Conservation (phyloP, 257 asterid species). For the Solanum peruvianum region DNA sequence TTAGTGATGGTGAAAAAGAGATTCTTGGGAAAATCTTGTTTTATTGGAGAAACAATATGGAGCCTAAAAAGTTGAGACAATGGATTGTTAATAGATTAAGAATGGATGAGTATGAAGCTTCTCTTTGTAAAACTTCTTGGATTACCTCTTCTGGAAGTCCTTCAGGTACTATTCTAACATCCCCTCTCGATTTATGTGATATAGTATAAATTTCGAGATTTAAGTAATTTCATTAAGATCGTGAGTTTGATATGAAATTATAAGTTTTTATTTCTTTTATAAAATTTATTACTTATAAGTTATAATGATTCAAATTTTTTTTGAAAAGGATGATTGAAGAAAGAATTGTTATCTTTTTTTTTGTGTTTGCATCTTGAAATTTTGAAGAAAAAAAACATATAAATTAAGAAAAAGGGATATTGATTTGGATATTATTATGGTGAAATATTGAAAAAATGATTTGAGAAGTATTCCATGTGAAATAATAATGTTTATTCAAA, state of each 20-base stretch:
- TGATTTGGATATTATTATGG: background rate
- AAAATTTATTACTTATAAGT: too few species aligned
- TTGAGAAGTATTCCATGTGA: background rate
- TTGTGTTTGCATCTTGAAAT: background rate
- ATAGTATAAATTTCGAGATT: too few species aligned
- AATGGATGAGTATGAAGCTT: slow-evolving; percentile 39
- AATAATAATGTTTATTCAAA: background rate
- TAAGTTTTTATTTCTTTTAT: too few species aligned
- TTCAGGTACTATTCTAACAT: slow-evolving; percentile 19
- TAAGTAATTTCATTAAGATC: too few species aligned
- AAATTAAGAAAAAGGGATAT: background rate
- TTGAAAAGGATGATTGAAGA: too few species aligned
- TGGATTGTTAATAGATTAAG: slow-evolving; percentile 37
- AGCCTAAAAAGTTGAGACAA: slow-evolving; percentile 18
- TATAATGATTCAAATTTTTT: too few species aligned
- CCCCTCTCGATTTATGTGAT: background rate
- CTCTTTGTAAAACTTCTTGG: slow-evolving; percentile 51
- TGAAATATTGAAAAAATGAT: background rate
- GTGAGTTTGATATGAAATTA: background rate
- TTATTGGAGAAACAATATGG: slow-evolving; percentile 19
- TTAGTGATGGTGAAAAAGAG: slow-evolving; percentile 35
- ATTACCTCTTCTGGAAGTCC: slow-evolving; percentile 25
- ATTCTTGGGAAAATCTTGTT: slow-evolving; percentile 25
- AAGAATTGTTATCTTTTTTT: too few species aligned
- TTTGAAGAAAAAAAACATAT: too few species aligned